phyloP scores from a whole-genome alignment of 805 yeast genomes.

The Scheffersomyces coipomensis region DNA sequence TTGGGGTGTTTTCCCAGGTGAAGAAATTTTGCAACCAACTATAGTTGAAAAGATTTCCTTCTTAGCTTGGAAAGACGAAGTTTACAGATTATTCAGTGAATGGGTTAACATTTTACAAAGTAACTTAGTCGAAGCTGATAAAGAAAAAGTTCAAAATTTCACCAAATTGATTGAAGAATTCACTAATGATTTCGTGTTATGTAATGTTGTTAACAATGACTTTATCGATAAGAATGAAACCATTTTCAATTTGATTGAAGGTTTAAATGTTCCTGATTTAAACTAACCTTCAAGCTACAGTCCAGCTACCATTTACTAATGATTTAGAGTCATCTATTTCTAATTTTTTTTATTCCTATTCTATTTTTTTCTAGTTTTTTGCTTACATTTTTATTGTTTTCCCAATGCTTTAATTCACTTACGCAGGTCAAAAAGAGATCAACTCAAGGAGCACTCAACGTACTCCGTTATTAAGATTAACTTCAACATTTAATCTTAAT shows the following conservation, averaged over 20 bases:
- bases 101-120: conserved; percentile 62
- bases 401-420: conserved; percentile 14
- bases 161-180: conserved; percentile 44
- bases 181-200: conserved; percentile 63
- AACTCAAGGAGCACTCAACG: conserved; percentile 30
- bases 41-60: conserved; percentile 90
- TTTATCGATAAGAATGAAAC: conserved; percentile 53
- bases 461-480: conserved; percentile 20
- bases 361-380: neutral
- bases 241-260: conserved; percentile 55
- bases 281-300: neutral
- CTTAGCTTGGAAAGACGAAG: conserved; percentile 97
- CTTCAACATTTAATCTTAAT: conserved; percentile 22
- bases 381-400: conserved; percentile 1
- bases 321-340: too few relatives aligned
- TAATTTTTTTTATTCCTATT: conserved; percentile 1
- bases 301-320: neutral
- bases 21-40: conserved; percentile 92
- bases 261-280: conserved; percentile 16
- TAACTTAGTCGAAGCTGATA: conserved; percentile 28
- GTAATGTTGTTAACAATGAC: conserved; percentile 90
- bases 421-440: conserved; percentile 16
- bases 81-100: conserved; percentile 75
- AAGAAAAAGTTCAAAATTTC: conserved; percentile 29
- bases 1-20: conserved; percentile 98